Percentiles rank a stretch among this genome's conserved stretches.
phyloP scores from a whole-genome alignment of 495 filamentous ascomycete species.

The Talaromyces thailandensis region DNA sequence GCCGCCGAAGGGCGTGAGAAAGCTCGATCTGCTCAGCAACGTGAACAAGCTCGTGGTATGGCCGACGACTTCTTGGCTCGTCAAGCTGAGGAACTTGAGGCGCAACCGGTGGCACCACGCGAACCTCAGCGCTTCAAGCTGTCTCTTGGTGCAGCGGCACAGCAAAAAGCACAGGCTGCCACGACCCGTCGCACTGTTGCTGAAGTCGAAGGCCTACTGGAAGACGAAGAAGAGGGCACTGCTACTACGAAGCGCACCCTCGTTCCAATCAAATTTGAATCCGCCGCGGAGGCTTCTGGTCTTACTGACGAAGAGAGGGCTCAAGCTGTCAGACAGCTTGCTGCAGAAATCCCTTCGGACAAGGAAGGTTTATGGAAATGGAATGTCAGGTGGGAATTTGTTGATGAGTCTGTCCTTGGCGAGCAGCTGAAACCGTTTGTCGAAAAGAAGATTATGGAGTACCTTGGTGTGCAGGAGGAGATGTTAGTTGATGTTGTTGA shows the following conservation, averaged over 20 bases:
- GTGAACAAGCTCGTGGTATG: conserved; percentile 73
- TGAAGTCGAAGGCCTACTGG: conserved; percentile 87
- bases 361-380: conserved; percentile 84
- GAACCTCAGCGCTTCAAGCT: conserved; percentile 89
- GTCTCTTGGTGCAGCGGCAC: conserved; percentile 79
- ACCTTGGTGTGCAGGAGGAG: conserved; percentile 92
- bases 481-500: conserved; percentile 90
- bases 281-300: conserved; percentile 53
- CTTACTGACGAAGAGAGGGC: conserved; percentile 79
- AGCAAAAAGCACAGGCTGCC: conserved; percentile 67
- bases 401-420: conserved; percentile 73
- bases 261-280: conserved; percentile 87
- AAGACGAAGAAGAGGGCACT: conserved; percentile 84
- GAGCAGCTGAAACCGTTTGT: conserved; percentile 92
- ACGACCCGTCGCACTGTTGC: conserved; percentile 74
- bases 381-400: conserved; percentile 88
- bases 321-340: conserved; percentile 69
- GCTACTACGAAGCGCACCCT: conserved; percentile 67
- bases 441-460: conserved; percentile 96
- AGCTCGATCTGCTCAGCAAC: conserved; percentile 56
- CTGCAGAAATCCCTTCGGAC: conserved; percentile 81
- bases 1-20: conserved; percentile 66
- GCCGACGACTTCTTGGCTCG: conserved; percentile 89
- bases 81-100: conserved; percentile 76
- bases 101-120: conserved; percentile 41